Evolutionary conservation across 2,329 filamentous ascomycete species (phyloP), one percentile per base, ranked within the genome.

Genomic region (Zymoseptoria ardabiliae): DNA sequence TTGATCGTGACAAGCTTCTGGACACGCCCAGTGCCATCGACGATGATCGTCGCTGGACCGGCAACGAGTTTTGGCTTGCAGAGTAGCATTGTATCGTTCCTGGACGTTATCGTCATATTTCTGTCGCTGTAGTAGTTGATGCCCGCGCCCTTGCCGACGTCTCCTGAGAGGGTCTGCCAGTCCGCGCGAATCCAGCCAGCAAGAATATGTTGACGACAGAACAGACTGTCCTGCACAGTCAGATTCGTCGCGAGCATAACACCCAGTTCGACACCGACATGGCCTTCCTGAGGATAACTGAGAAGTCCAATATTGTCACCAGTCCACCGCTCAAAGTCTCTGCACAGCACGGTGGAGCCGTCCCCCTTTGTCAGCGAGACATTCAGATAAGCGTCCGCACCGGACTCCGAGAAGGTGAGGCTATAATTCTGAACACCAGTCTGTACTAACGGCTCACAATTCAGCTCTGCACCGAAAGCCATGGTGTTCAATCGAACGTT

Each of bases 41-140:
- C 72, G 0, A 59, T 60, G 10, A 79, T 66, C 0, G 72, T 68
- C 10, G 74, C 77, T 1, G 56, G 13, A 1, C 71, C 75, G 1
- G 66, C 69, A 0, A 63, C 19, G 1, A 79, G 13, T 4, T 48
- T 62, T 1, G 74, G 73, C 4, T 58, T 66, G 51, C 78, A 81
- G 3, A 69, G 61, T 0, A 79, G 62, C 22, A 76, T 73, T 0
- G 67, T 59, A 4, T 50, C 57, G 23, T 63, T 58, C 11, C 21
- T 5, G 3, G 59, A 61, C 10, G 19, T 28, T 17, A 54, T 11
- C 13, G 19, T 60, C 55, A 60, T 57, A 6, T 60, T 51, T 11
- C n/a, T 28, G 28, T 45, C 13, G 50, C 58, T 52, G 22, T 13
- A n/a, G 7, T 54, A n/a, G n/a, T n/a, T n/a, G n/a, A n/a, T n/a